phyloP scores from a whole-genome alignment of 768 basidiomycete genomes.

The Mycena albidolilacea region DNA sequence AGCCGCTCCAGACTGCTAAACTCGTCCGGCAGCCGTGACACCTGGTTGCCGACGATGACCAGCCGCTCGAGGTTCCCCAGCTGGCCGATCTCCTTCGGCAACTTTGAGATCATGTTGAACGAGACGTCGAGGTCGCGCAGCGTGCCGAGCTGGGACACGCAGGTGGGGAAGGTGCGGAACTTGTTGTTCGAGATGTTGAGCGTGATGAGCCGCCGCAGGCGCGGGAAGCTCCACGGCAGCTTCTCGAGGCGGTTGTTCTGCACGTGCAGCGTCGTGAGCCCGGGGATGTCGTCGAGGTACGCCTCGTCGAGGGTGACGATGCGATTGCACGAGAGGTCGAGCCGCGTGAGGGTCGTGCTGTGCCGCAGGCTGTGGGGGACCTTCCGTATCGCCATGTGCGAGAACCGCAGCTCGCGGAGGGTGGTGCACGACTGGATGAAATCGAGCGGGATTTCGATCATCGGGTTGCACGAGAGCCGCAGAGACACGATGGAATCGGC shows the following conservation, averaged over 20 bases:
- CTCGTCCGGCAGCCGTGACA: conserved; percentile 78
- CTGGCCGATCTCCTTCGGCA: conserved; percentile 86
- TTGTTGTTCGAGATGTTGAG: conserved; percentile 98
- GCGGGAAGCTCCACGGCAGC: conserved; percentile 89
- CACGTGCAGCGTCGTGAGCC: conserved; percentile 77
- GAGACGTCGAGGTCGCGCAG: conserved; percentile 93
- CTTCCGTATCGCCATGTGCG: conserved; percentile 95
- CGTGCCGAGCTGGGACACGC: conserved; percentile 79
- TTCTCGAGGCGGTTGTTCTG: conserved; percentile 94
- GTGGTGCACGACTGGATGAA: conserved; percentile 92
- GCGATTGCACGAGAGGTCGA: conserved; percentile 94
- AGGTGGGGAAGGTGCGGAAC: conserved; percentile 80
- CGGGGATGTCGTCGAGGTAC: conserved; percentile 81
- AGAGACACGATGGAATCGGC: conserved; percentile 89
- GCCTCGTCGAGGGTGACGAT: conserved; percentile 92
- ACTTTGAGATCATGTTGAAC: conserved; percentile 88
- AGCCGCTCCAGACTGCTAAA: conserved; percentile 72
- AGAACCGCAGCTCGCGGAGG: conserved; percentile 88
- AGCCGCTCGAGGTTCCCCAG: conserved; percentile 80
- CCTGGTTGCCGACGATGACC: conserved; percentile 88
- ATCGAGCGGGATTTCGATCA: conserved; percentile 96
- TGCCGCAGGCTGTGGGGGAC: conserved; percentile 89
- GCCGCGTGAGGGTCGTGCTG: conserved; percentile 77
- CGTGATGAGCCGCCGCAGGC: conserved; percentile 76
- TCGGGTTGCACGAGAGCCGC: conserved; percentile 93